Evolutionary conservation across 1,284 basidiomycete genomes (phyloP), one percentile per base, ranked within the genome.

Genomic region (Sporisorium sorghi): DNA sequence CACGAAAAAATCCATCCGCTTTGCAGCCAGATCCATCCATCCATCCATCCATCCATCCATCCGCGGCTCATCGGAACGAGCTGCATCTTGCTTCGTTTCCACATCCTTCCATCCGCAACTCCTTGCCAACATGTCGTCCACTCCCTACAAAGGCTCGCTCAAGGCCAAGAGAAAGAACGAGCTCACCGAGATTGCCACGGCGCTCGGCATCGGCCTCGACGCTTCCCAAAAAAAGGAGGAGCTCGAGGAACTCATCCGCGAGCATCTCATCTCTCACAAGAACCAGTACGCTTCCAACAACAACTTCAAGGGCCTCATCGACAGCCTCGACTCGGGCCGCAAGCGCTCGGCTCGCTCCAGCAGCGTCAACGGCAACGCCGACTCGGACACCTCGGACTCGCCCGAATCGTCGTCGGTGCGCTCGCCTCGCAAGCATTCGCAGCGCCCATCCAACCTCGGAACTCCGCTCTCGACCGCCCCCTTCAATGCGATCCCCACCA

Each of bases 361-460:
- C 61, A 73, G 75, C 61, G 63, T 68, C 58, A 73, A 72, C 35
- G 69, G 62, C 30, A 72, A 75, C 50, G 58, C 57, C 46, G 78
- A 79, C 39, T 73, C 71, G 58, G 79, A 79, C 47, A 51, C 51
- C 14, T 79, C 79, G 21, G 77, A 77, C 59, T 75, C 77, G 21
- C 78, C 73, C 39, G 69, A 76, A 54, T 53, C 58, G 26, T 58
- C 65, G 12, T 58, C 65, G 12, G 60, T 63, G 12, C 61, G 70
- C 42, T 77, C 79, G 53, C 79, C 79, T 42, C 75, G 79, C 55
- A 80, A 80, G 75, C 77, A 79, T 68, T 63, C 77, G 49, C 70
- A 67, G 44, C 62, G 63, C 19, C 47, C 65, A 11, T 62, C 66
- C 23, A 75, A 65, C 61, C 46, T 71, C 15, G 73, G 58, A 19